A percentile compares a stretch with the other conserved stretches of the same genome.
These are phyloP conservation scores for Ascochyta rabiei DNA, from an alignment of 2,329 filamentous ascomycete genomes.

Conservation along the genomic window DNA sequence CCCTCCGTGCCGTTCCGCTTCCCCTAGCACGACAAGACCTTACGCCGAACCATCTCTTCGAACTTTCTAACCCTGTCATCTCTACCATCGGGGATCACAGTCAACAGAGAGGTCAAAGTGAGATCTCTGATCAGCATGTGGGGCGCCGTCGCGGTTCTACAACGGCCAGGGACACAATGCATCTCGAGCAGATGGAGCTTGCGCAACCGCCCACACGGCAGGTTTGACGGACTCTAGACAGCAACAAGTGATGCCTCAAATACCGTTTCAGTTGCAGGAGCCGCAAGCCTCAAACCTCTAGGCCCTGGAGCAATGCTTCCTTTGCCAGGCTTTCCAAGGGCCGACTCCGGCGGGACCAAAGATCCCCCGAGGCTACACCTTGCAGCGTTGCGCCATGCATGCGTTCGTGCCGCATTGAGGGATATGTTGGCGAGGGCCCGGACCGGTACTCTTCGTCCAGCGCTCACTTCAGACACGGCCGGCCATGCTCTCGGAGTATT, in stretches of 20 bases:
- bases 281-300: not conserved
- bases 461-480: not conserved
- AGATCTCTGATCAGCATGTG: not conserved
- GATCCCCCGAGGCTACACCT: not conserved
- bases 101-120: not conserved
- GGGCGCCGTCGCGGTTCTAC: not conserved
- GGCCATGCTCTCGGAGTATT: not conserved
- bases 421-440: not conserved
- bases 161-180: not conserved
- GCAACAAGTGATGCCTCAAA: not conserved
- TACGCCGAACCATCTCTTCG: not conserved
- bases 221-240: not conserved
- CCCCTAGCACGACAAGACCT: not conserved
- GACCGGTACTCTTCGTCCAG: not conserved
- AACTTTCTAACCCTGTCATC: not conserved
- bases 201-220: not conserved
- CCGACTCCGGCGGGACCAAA: not conserved
- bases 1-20: slow-evolving; percentile 8
- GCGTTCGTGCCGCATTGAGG: not conserved
- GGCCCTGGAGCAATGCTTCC: not conserved
- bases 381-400: slow-evolving; percentile 4
- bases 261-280: no score
- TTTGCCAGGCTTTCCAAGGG: not conserved
- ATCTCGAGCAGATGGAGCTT: not conserved
- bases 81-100: not conserved